Conservation (phyloP, 106 monocot genomes). For the Phalaenopsis equestris region DNA sequence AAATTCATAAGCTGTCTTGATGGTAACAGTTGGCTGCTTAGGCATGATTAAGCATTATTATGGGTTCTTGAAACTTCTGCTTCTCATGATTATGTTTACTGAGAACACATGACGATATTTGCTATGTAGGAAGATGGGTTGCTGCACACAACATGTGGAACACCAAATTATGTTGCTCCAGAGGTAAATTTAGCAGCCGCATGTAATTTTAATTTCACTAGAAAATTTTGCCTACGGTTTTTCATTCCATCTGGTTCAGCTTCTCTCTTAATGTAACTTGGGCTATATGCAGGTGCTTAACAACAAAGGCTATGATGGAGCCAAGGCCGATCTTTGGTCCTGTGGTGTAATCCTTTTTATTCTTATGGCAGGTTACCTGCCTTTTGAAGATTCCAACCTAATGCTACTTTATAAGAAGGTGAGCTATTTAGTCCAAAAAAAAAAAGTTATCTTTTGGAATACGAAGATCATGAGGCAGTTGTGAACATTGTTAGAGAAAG, state of each 20-base stretch:
- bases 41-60: background rate
- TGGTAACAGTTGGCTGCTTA: background rate
- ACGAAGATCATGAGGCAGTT: background rate
- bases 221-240: background rate
- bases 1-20: background rate
- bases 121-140: conserved; percentile 72
- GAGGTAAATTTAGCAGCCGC: conserved; percentile 25
- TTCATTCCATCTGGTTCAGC: background rate
- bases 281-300: conserved; percentile 48
- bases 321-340: conserved; percentile 93
- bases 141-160: conserved; percentile 93
- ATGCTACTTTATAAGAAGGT: conserved; percentile 75
- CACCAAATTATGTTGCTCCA: conserved; percentile 94
- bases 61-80: background rate
- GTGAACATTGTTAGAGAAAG: background rate
- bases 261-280: background rate
- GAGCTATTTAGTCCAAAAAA: conserved; percentile 1
- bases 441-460: background rate
- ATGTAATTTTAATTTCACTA: background rate
- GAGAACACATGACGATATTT: background rate
- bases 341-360: conserved; percentile 93
- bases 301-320: conserved; percentile 93
- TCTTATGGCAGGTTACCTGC: conserved; percentile 84
- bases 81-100: conserved; percentile 1
- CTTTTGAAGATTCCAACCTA: conserved; percentile 82